phyloP scores from a whole-genome alignment of 192 early-diverging fungal genomes.

The Paraglomus brasilianum region DNA sequence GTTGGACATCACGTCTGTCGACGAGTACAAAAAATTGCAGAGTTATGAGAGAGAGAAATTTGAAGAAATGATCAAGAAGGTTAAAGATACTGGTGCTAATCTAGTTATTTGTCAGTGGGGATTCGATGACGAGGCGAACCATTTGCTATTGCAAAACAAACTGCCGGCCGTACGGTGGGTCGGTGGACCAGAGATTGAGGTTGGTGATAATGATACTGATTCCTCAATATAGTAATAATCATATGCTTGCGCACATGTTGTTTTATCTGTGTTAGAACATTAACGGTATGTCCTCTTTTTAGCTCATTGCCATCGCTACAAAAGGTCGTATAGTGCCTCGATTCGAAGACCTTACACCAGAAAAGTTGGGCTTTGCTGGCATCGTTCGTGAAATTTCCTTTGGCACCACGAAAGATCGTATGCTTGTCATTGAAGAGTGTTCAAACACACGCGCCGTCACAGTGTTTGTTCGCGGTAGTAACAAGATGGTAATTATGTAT shows the following conservation, averaged over 20 bases:
- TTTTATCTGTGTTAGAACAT: not conserved
- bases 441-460: slow-evolving; percentile 98
- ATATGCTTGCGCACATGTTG: slow-evolving; percentile 1
- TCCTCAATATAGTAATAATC: slow-evolving; percentile 1
- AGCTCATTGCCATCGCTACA: slow-evolving; percentile 98
- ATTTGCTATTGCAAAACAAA: slow-evolving; percentile 95
- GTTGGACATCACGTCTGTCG: slow-evolving; percentile 96
- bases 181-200: slow-evolving; percentile 98
- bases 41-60: slow-evolving; percentile 96
- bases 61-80: slow-evolving; percentile 92
- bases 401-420: slow-evolving; percentile 98
- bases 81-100: slow-evolving; percentile 98
- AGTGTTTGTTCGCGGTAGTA: slow-evolving; percentile 95
- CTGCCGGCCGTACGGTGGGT: slow-evolving; percentile 99
- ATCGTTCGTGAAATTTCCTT: slow-evolving; percentile 93
- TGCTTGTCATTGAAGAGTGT: slow-evolving; percentile 99
- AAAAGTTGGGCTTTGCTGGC: slow-evolving; percentile 94
- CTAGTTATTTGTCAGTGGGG: slow-evolving; percentile 99
- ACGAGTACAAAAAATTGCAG: slow-evolving; percentile 98
- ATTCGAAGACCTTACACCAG: slow-evolving; percentile 87
- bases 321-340: slow-evolving; percentile 99
- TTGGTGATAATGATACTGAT: slow-evolving; percentile 31
- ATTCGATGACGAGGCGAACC: slow-evolving; percentile 99
- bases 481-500: slow-evolving; percentile 82
- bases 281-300: not conserved